phyloP scores from a whole-genome alignment of 495 filamentous ascomycete genomes.

The Opeltia flavorubescens region DNA sequence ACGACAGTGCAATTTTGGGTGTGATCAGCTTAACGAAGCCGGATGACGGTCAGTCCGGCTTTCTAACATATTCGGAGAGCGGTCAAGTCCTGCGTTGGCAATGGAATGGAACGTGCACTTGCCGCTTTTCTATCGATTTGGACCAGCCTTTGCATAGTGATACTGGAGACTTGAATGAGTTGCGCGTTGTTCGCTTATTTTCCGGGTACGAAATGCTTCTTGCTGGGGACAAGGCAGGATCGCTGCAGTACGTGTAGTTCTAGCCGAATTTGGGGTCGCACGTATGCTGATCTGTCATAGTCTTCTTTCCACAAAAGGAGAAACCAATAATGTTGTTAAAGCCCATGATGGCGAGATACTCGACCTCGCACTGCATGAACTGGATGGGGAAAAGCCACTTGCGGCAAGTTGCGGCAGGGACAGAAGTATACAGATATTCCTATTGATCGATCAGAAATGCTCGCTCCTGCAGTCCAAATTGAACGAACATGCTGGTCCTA shows the following conservation, averaged over 20 bases:
- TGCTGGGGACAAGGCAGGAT: constrained; percentile 72
- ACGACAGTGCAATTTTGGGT: constrained; percentile 66
- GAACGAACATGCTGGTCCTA: constrained; percentile 63
- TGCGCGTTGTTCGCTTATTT: constrained; percentile 53
- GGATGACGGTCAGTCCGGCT: constrained; percentile 47
- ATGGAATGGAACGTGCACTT: constrained; percentile 49
- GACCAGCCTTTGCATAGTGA: constrained; percentile 45
- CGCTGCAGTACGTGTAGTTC: constrained; percentile 44
- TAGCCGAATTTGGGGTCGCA: background rate
- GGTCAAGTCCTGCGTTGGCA: constrained; percentile 75
- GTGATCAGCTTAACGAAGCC: constrained; percentile 44
- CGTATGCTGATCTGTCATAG: constrained; percentile 2
- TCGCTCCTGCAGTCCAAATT: constrained; percentile 52
- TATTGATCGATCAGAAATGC: constrained; percentile 37
- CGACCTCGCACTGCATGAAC: constrained; percentile 51
- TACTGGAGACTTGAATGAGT: constrained; percentile 55
- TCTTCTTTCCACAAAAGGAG: background rate
- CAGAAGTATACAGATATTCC: constrained; percentile 79
- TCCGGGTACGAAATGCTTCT: constrained; percentile 49
- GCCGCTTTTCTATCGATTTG: constrained; percentile 49
- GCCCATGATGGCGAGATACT: constrained; percentile 81
- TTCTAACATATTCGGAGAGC: constrained; percentile 74
- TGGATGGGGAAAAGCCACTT: constrained; percentile 37
- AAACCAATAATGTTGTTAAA: constrained; percentile 28
- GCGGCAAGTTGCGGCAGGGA: constrained; percentile 76